These are phyloP conservation scores for Globisporangium radiosum DNA, from an alignment of 352 stramenopile species.

Conservation along the genomic window DNA sequence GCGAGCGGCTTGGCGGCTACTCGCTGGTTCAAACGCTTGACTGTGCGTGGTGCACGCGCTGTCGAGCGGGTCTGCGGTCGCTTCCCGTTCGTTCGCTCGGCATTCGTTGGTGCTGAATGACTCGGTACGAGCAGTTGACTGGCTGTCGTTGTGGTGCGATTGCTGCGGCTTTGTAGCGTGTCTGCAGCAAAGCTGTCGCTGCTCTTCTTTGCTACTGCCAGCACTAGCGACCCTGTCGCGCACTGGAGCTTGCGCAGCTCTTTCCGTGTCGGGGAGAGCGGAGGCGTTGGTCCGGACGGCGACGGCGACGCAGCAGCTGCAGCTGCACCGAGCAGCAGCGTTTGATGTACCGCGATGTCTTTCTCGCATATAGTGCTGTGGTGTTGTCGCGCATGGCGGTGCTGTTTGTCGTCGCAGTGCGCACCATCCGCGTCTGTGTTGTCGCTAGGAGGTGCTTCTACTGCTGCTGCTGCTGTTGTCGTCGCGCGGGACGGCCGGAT, in stretches of 20 bases:
- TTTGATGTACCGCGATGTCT: conserved; percentile 1
- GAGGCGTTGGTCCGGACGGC: conserved; percentile 9
- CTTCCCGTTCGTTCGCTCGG: background rate
- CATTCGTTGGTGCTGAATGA: too few species aligned
- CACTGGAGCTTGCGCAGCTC: conserved; percentile 24
- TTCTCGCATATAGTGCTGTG: background rate
- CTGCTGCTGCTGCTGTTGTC: background rate
- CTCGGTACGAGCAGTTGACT: background rate
- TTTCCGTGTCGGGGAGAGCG: conserved; percentile 14
- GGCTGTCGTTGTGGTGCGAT: background rate
- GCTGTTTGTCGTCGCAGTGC: too few species aligned
- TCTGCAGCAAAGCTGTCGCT: too few species aligned
- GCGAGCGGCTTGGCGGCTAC: conserved; percentile 22
- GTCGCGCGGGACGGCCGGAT: conserved; percentile 20
- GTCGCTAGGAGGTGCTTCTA: too few species aligned
- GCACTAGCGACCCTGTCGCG: background rate
- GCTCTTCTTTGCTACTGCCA: too few species aligned
- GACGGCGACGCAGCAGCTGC: conserved; percentile 2
- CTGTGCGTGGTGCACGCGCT: background rate
- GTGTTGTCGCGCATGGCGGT: background rate
- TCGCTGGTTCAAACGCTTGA: too few species aligned
- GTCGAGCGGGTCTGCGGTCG: background rate
- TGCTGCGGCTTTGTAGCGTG: background rate
- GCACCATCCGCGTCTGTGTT: too few species aligned
- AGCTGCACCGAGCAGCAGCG: background rate